Conservation (phyloP, 495 filamentous ascomycete genomes). For the Daldinia caldariorum region DNA sequence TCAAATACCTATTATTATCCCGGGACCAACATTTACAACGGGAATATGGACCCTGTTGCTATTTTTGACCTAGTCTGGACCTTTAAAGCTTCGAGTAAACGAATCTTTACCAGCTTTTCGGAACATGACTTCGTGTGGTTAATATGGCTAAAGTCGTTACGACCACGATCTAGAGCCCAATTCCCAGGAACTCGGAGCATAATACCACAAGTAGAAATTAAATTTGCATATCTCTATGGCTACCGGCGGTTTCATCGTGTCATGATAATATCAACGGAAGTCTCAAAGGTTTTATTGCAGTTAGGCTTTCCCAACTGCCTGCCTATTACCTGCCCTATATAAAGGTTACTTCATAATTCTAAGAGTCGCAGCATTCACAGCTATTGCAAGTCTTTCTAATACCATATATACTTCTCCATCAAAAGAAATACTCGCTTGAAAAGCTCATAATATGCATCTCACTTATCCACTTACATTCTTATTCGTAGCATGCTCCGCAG, state of each 20-base stretch:
- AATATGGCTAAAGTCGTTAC: slow-evolving; percentile 34
- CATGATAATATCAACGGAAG: neutral
- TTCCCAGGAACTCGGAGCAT: neutral
- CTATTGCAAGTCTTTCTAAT: neutral
- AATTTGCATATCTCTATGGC: neutral
- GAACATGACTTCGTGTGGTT: slow-evolving; percentile 14
- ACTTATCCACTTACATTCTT: neutral
- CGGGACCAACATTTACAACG: slow-evolving; percentile 7
- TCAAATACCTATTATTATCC: slow-evolving; percentile 8
- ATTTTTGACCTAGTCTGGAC: slow-evolving; percentile 30
- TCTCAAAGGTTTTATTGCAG: neutral
- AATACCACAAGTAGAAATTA: neutral
- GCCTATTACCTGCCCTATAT: neutral
- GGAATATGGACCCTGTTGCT: slow-evolving; percentile 4
- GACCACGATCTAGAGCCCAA: slow-evolving; percentile 22
- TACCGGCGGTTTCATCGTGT: neutral
- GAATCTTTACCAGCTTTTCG: slow-evolving; percentile 18
- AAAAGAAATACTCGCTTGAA: neutral
- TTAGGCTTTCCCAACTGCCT: neutral
- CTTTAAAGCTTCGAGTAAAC: neutral
- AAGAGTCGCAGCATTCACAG: neutral
- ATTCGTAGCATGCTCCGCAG: slow-evolving; percentile 19
- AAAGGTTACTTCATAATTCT: neutral
- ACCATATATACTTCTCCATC: neutral
- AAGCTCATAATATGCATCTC: slow-evolving; percentile 8